Evolutionary conservation across 805 yeast species (phyloP), one percentile per base, ranked within the genome.

Genomic region (Wickerhamiella lipophila): DNA sequence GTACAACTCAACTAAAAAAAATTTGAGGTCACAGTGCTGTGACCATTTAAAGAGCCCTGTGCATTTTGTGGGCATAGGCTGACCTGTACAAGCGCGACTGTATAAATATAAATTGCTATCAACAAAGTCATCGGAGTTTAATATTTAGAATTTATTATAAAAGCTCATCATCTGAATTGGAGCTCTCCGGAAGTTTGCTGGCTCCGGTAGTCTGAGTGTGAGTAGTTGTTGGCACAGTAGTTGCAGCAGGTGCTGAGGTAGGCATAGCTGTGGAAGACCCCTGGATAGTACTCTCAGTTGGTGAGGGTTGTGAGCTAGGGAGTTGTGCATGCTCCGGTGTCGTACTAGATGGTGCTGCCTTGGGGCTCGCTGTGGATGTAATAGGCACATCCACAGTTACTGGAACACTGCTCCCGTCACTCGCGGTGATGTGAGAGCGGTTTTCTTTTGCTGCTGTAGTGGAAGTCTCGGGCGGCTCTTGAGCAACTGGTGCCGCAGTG

Each of bases 111-210:
- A n/a, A n/a, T n/a, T n/a, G n/a, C n/a, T n/a, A n/a, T n/a, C n/a
- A n/a, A n/a, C n/a, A n/a, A n/a, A n/a, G n/a, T n/a, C n/a, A n/a
- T n/a, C n/a, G n/a, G n/a, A n/a, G n/a, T n/a, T n/a, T n/a, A n/a
- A n/a, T n/a, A n/a, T n/a, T n/a, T n/a, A n/a, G n/a, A n/a, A n/a
- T n/a, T n/a, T n/a, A n/a, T n/a, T n/a, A 42, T 32, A 42, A 42
- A 7, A 42, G 35, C 15, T 42, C 46, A 30, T 42, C 39, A 21
- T 42, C 38, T 32, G 38, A 32, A 32, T 15, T 32, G 38, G 38
- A 23, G 26, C 8, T 29, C 4, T 13, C 11, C 5, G n/a, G 13
- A 23, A 21, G 22, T 26, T 16, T 13, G 9, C 34, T 5, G 4
- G 43, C 22, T 7, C 21, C 3, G 34, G 43, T 6, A 16, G 34